Base-by-base conservation (phyloP, 2,329 filamentous ascomycete species). In the Microdochium trichocladiopsis region DNA sequence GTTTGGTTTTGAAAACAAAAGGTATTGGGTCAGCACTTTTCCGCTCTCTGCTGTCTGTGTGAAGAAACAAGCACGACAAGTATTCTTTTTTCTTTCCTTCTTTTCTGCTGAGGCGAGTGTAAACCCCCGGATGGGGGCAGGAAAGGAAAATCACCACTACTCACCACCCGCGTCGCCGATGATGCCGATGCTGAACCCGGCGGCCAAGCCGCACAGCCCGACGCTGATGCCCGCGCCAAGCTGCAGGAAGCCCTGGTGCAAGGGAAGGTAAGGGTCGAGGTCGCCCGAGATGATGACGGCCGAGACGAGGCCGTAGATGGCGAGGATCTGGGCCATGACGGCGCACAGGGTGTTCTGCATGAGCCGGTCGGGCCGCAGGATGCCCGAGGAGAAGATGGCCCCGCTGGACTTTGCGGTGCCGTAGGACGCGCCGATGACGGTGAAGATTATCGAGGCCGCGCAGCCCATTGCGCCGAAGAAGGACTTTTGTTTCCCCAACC, bases 261-360 rank as follows among this genome's bases (percentile, higher is more conserved):
- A 59, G 36, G 73, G 61, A 66, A 73, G 71, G 55, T 69, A 69
- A 60, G 73, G 69, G 23, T 59, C 57, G 50, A 75, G 63, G 54
- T 62, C 60, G 53, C 66, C 66, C 24, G 70, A 66, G 61, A 76
- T 75, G 60, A 76, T 69, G 57, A 76, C 72, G 53, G 66, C 68
- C 50, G 67, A 66, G 45, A 76, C 72, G 37, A 76, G 66, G 50
- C 73, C 73, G 59, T 75, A 75, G 55, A 76, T 74, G 59, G 71
- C 71, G 25, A 75, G 67, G 56, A 75, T 74, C 62, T 74, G 72
- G 47, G 72, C 72, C 71, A 75, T 74, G 65, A 74, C 71, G 54
- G 72, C 63, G 55, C 71, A 74, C 25, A 75, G 62, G 66, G 69
- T 72, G 54, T 71, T 72, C 58, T 74, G 70, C 66, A 73, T 71